Conservation (phyloP, 164 flowering plant genomes). For the Macadamia tetraphylla region DNA sequence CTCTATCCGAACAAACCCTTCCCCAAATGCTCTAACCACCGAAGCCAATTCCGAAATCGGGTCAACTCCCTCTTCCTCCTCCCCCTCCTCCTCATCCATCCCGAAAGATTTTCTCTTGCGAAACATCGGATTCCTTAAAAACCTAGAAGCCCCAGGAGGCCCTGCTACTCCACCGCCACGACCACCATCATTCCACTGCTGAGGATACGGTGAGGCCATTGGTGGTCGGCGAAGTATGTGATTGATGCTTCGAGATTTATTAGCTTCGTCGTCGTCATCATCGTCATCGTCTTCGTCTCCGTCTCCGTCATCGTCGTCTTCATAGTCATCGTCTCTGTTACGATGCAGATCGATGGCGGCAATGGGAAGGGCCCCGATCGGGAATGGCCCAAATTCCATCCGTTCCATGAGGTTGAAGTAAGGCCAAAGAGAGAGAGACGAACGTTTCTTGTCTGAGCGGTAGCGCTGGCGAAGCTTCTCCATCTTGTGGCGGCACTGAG, state of each 20-base stretch:
- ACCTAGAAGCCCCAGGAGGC: slow-evolving; percentile 7
- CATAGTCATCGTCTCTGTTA: slow-evolving; percentile 7
- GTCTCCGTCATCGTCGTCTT: slow-evolving; percentile 20
- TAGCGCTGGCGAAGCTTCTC: slow-evolving; percentile 90
- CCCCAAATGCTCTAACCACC: slow-evolving; percentile 53
- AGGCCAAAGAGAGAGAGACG: slow-evolving; percentile 41
- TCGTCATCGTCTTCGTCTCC: slow-evolving; percentile 22
- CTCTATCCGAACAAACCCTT: slow-evolving; percentile 64
- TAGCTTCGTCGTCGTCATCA: slow-evolving; percentile 13
- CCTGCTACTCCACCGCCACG: slow-evolving; percentile 2
- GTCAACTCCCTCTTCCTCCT: slow-evolving; percentile 21
- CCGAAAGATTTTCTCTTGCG: slow-evolving; percentile 14
- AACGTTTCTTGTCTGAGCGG: slow-evolving; percentile 55
- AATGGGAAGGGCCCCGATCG: slow-evolving; percentile 39
- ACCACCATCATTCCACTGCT: slow-evolving; percentile 1
- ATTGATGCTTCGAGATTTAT: slow-evolving; percentile 43
- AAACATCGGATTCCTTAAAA: slow-evolving; percentile 21
- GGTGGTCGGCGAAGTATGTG: slow-evolving; percentile 30
- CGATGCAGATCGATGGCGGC: slow-evolving; percentile 12
- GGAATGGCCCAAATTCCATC: slow-evolving; percentile 56
- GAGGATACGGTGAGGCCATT: slow-evolving; percentile 5
- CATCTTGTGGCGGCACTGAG: slow-evolving; percentile 96
- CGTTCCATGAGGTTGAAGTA: slow-evolving; percentile 59
- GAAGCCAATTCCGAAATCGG: slow-evolving; percentile 40
- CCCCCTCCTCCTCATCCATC: slow-evolving; percentile 24